phyloP scores from a whole-genome alignment of 345 rosid species.

The Combretum micranthum region DNA sequence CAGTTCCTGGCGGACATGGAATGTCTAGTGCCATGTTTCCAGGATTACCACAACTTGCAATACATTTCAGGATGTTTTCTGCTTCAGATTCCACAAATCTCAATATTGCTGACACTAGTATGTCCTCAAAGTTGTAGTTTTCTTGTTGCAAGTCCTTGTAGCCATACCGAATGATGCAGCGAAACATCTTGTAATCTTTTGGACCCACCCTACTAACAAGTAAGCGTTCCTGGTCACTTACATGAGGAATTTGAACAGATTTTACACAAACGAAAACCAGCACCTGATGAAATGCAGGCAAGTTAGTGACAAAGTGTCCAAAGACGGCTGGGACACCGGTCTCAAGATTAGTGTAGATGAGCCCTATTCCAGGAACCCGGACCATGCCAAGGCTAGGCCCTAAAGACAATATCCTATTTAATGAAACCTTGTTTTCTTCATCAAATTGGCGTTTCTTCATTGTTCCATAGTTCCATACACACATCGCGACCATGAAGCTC shows the following conservation, averaged over 20 bases:
- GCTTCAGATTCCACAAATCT: conserved; percentile 51
- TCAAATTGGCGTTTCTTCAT: conserved; percentile 72
- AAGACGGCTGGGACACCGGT: conserved; percentile 81
- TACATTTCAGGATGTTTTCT: conserved; percentile 1
- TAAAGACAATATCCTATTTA: conserved; percentile 52
- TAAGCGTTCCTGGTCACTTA: conserved; percentile 54
- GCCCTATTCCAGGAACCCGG: conserved; percentile 79
- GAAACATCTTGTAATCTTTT: conserved; percentile 69
- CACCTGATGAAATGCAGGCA: conserved; percentile 77
- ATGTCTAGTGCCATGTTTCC: neutral
- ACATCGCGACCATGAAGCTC: conserved; percentile 54
- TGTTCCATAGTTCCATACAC: conserved; percentile 79
- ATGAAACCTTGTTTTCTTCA: conserved; percentile 67
- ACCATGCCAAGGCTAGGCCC: conserved; percentile 86
- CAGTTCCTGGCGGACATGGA: too few species aligned
- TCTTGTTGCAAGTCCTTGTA: conserved; percentile 76
- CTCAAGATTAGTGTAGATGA: conserved; percentile 57
- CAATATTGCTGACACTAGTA: conserved; percentile 40
- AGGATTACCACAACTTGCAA: conserved; percentile 5
- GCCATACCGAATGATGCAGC: conserved; percentile 78
- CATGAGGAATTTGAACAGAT: conserved; percentile 67
- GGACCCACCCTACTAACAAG: conserved; percentile 66
- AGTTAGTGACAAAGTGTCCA: conserved; percentile 74
- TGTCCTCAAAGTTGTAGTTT: conserved; percentile 58
- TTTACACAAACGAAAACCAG: conserved; percentile 75